These are phyloP conservation scores for Suhomyces anneliseae DNA, from an alignment of 1,139 yeast species.

Conservation along the genomic window DNA sequence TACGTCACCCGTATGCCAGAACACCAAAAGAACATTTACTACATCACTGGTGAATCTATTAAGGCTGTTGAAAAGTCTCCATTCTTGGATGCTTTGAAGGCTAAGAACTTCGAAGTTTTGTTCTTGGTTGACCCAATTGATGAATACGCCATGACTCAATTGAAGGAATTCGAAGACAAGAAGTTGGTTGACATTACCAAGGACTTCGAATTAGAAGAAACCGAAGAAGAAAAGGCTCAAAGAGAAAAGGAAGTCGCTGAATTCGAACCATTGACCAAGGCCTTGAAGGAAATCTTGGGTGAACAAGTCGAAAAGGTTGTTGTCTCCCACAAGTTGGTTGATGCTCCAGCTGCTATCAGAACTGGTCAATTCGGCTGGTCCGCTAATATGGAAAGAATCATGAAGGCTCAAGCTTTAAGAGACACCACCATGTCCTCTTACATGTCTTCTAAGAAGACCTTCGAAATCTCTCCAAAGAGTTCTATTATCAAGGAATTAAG, in stretches of 20 bases:
- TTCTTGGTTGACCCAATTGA: slow-evolving; percentile 99
- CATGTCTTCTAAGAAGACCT: slow-evolving; percentile 99
- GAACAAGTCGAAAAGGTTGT: slow-evolving; percentile 99
- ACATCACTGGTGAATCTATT: slow-evolving; percentile 97
- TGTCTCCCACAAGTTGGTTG: slow-evolving; percentile 95
- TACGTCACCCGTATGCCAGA: slow-evolving; percentile 99
- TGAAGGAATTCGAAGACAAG: slow-evolving; percentile 99
- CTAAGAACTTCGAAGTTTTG: slow-evolving; percentile 96
- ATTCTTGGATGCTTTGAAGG: slow-evolving; percentile 98
- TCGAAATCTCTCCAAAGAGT: slow-evolving; percentile 97
- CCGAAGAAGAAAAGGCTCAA: slow-evolving; percentile 93
- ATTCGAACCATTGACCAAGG: slow-evolving; percentile 90
- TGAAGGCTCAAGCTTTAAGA: slow-evolving; percentile 99
- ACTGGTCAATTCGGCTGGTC: slow-evolving; percentile 99
- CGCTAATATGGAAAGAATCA: slow-evolving; percentile 99
- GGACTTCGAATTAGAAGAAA: slow-evolving; percentile 98
- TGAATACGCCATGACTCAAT: slow-evolving; percentile 98
- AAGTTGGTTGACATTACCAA: slow-evolving; percentile 97
- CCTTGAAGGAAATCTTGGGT: slow-evolving; percentile 95
- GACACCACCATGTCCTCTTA: slow-evolving; percentile 98
- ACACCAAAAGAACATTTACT: slow-evolving; percentile 99
- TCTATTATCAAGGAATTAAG: slow-evolving; percentile 93
- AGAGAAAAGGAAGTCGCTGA: slow-evolving; percentile 94
- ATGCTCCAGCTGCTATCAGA: slow-evolving; percentile 99
- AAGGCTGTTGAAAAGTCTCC: slow-evolving; percentile 99